Conservation (phyloP, 2,329 filamentous ascomycete genomes). For the Talaromyces rugulosus region DNA sequence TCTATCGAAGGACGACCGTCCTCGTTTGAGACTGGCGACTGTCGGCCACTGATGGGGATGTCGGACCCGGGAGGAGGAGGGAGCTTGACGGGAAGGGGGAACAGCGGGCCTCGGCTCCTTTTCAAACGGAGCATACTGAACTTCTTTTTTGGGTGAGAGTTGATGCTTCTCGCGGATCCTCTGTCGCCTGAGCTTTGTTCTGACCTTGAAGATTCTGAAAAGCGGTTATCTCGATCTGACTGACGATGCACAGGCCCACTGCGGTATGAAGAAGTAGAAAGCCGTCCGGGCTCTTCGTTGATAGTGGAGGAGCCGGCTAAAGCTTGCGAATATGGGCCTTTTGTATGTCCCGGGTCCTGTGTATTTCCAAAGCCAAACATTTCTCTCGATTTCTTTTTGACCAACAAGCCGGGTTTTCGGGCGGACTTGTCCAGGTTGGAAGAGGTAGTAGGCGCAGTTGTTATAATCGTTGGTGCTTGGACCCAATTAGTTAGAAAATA, state of each 20-base stretch:
- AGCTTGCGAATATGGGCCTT: constrained; percentile 4
- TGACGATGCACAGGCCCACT: constrained; percentile 53
- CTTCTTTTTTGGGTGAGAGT: constrained; percentile 59
- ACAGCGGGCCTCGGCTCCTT: constrained; percentile 72
- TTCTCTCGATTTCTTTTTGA: constrained; percentile 31
- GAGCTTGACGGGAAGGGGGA: constrained; percentile 80
- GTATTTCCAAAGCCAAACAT: constrained; percentile 20
- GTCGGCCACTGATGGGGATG: constrained; percentile 20
- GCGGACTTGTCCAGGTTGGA: constrained; percentile 49
- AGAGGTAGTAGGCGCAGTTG: constrained; percentile 74
- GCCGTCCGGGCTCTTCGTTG: constrained; percentile 58
- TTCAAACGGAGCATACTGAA: constrained; percentile 76
- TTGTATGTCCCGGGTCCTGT: constrained; percentile 2
- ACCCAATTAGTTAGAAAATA: constrained; percentile 3
- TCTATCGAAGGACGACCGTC: constrained; percentile 16
- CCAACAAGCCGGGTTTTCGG: constrained; percentile 38
- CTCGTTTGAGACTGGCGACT: constrained; percentile 9
- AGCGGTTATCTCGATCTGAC: constrained; percentile 59
- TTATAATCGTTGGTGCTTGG: constrained; percentile 69
- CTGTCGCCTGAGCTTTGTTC: constrained; percentile 75
- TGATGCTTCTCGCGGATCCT: constrained; percentile 53
- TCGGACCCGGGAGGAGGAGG: constrained; percentile 42
- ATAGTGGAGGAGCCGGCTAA: constrained; percentile 40
- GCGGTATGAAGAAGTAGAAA: constrained; percentile 44
- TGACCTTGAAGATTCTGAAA: constrained; percentile 85